phyloP scores from a whole-genome alignment of 2,329 filamentous ascomycete genomes.

The Nemania sp. region DNA sequence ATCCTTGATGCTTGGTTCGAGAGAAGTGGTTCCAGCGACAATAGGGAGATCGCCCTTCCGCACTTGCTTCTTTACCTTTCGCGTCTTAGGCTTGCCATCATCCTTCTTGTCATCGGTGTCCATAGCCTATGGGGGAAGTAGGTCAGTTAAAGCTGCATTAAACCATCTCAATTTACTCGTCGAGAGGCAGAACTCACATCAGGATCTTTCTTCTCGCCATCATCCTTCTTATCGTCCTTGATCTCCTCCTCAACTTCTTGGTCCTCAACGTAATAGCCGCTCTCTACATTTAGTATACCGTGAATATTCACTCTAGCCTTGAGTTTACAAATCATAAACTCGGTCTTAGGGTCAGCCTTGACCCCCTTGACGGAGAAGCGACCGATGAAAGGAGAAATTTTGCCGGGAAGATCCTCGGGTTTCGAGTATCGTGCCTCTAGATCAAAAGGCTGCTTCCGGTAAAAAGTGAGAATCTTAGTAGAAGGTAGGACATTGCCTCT shows the following conservation, averaged over 20 bases:
- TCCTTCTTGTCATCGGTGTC: constrained; percentile 79
- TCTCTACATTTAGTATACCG: constrained; percentile 95
- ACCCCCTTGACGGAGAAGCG: constrained; percentile 98
- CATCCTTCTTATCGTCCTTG: constrained; percentile 73
- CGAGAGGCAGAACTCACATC: constrained; percentile 70
- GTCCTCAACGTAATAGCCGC: constrained; percentile 97
- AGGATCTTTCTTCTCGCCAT: constrained; percentile 72
- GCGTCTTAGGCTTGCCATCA: constrained; percentile 78
- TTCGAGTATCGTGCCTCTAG: constrained; percentile 94
- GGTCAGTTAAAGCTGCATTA: constrained; percentile 20
- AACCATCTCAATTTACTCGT: not conserved
- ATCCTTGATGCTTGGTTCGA: constrained; percentile 77
- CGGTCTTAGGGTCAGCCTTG: constrained; percentile 90
- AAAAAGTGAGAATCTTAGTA: constrained; percentile 99
- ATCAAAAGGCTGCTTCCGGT: constrained; percentile 97
- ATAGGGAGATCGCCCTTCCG: constrained; percentile 96
- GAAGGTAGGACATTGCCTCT: constrained; percentile 96
- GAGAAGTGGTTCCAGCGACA: constrained; percentile 81
- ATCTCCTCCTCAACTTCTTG: constrained; percentile 96
- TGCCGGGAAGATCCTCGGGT: constrained; percentile 86
- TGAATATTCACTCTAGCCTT: constrained; percentile 97
- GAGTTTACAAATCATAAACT: constrained; percentile 99
- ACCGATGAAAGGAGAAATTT: constrained; percentile 94
- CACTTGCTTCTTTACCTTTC: constrained; percentile 99
- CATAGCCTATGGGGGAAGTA: constrained; percentile 73